Evolutionary conservation across 2,329 filamentous ascomycete genomes (phyloP), one percentile per base, ranked within the genome.

Genomic region (Alternaria gansuensis): DNA sequence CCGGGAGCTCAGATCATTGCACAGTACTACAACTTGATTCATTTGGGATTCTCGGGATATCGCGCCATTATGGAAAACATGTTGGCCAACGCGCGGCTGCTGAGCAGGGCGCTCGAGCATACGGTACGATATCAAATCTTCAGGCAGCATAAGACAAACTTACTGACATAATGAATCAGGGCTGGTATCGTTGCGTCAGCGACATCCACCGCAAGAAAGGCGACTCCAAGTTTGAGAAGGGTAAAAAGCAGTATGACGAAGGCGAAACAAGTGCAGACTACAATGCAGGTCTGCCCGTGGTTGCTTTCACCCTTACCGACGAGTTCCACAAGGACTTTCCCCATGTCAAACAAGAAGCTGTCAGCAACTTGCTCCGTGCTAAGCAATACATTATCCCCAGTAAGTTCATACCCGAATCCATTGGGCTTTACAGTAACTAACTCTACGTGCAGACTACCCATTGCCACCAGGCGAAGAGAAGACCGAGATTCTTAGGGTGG

Each of bases 21-120:
- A 0, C 89, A 91, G 70, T 91, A 91, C 75, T 91, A 91, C 70
- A 90, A 91, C 66, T 79, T 91, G 11, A 87, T 91, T 59, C 88
- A 90, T 63, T 82, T 91, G 0, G 89, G 89, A 2, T 88, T 87
- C 74, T 79, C 80, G 2, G 89, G 89, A 9, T 92, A 88, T 75
- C 82, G 82, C 10, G 78, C 80, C 26, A 74, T 76, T 29, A 90
- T 88, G 85, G 87, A 90, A 70, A 90, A 89, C 69, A 86, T 85
- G 48, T 78, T 91, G 36, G 74, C 82, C 29, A 90, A 90, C 67
- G 88, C 88, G 1, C 82, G 88, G 2, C 73, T 90, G 2, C 78
- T 90, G 13, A 87, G 85, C 46, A 85, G 88, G 60, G 82, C 83
- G 8, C 80, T 90, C 9, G 88, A 90, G 70, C 82, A 83, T 2